A percentile compares a stretch with the other conserved stretches of the same genome.
phyloP scores from a whole-genome alignment of 2,329 filamentous ascomycete species.

The Tetracladium maxilliforme region DNA sequence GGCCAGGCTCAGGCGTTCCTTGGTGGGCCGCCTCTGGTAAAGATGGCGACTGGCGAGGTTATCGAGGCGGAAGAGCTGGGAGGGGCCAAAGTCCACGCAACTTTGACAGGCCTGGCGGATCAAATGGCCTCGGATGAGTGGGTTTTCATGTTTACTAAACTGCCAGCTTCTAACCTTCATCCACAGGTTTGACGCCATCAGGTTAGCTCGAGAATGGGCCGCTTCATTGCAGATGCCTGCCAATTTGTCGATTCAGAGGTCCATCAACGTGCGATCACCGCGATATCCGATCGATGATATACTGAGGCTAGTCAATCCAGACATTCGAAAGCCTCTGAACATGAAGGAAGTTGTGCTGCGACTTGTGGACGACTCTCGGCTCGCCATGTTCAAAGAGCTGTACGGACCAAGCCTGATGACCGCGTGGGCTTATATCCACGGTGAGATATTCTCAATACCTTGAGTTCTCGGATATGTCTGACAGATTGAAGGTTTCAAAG shows the following conservation, averaged over 20 bases:
- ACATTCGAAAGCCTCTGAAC: conserved; percentile 21
- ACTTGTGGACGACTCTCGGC: conserved; percentile 23
- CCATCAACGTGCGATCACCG: too few species aligned
- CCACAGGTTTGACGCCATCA: conserved; percentile 21
- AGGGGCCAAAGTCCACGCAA: conserved; percentile 23
- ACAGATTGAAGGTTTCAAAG: conserved; percentile 15
- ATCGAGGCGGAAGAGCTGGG: conserved; percentile 24
- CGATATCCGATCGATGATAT: conserved; percentile 21
- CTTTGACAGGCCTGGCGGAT: conserved; percentile 24
- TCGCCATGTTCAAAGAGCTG: conserved; percentile 22
- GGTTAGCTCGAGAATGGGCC: conserved; percentile 21
- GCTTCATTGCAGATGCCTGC: too few species aligned
- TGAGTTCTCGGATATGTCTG: conserved; percentile 1
- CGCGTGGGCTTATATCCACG: conserved; percentile 20
- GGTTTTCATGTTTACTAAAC: conserved; percentile 1
- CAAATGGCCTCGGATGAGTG: conserved; percentile 25
- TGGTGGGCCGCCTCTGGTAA: conserved; percentile 26
- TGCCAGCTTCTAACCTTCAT: conserved; percentile 1
- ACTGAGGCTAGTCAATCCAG: conserved; percentile 18
- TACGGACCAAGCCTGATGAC: conserved; percentile 22
- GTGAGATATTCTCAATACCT: conserved; percentile 6
- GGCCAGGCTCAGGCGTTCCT: conserved; percentile 27
- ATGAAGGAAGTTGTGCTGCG: conserved; percentile 23
- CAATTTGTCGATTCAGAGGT: too few species aligned
- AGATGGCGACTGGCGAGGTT: conserved; percentile 28